These are phyloP conservation scores for Laetiporus sulphureus DNA, from an alignment of 1,284 basidiomycete species.

Conservation along the genomic window DNA sequence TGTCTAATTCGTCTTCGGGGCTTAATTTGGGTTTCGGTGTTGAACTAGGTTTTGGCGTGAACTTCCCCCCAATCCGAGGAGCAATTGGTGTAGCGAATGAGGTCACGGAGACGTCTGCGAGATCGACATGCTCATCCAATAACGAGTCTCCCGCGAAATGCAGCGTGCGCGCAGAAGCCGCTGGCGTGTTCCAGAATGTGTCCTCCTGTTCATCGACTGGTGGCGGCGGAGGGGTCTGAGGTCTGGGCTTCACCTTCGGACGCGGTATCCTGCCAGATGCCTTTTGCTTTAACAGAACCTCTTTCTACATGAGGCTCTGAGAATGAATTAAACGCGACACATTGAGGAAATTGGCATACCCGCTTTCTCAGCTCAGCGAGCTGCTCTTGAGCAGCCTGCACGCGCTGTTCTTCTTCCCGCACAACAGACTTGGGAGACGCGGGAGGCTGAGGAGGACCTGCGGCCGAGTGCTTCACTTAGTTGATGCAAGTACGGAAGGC, in stretches of 20 bases:
- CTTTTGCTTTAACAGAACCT: constrained; percentile 29
- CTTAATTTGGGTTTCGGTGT: not conserved
- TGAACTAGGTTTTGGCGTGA: not conserved
- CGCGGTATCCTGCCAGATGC: constrained; percentile 3
- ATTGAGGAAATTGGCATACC: constrained; percentile 23
- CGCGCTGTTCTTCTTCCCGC: constrained; percentile 50
- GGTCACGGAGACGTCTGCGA: constrained; percentile 42
- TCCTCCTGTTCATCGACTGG: constrained; percentile 37
- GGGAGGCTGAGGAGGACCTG: constrained; percentile 30
- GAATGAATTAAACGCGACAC: not conserved
- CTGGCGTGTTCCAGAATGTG: constrained; percentile 55
- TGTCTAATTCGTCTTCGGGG: too few relatives aligned
- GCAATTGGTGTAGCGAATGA: constrained; percentile 46
- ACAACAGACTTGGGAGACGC: constrained; percentile 36
- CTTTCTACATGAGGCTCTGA: constrained; percentile 32
- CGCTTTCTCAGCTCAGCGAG: constrained; percentile 47
- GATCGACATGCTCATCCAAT: constrained; percentile 54
- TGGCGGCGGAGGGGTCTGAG: constrained; percentile 17
- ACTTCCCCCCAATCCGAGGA: not conserved
- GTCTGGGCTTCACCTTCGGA: constrained; percentile 8
- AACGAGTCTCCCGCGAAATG: constrained; percentile 56
- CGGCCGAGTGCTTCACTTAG: constrained; percentile 25
- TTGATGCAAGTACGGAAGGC: constrained; percentile 12
- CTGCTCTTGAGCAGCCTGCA: constrained; percentile 46
- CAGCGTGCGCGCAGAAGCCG: constrained; percentile 45